Base-by-base conservation (phyloP, 768 basidiomycete genomes). In the Ramaria rubella region DNA sequence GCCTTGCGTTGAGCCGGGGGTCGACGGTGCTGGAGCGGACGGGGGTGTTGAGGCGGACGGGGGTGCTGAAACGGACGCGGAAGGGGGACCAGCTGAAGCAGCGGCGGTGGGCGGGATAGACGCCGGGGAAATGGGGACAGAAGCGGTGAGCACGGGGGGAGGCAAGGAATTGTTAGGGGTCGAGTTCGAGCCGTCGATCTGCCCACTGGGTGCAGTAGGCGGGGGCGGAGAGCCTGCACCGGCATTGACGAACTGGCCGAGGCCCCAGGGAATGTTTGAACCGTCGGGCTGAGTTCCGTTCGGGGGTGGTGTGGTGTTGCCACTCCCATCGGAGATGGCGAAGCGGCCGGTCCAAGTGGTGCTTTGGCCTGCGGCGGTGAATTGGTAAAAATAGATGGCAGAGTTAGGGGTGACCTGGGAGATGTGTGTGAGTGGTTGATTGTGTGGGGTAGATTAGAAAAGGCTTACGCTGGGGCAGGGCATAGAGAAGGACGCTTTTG, bases 381-480 rank as follows among this genome's bases (percentile, higher is more conserved):
- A 90, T 63, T 90, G 86, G 69, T 88, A 88, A 74, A 90, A 91
- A 73, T 90, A 91, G 61, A 90, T 82, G 34, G 81, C 64, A 2
- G 88, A 75, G 68, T 85, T 73, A 19, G 80, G 78, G 19, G 71
- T 71, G 36, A 90, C 86, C 83, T 86, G 62, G 26, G 8, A 49
- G 40, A 52, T 40, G 30, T 30, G 19, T 27, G 42, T 14, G 33
- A 29, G 21, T 23, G 49, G 26, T 52, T 57, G 52, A 49, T 38
- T 24, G n/a, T 24, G 29, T 4, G 9, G 48, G 17, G 52, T 29
- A n/a, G 26, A 45, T 23, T 30, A 30, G 21, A 38, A 40, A 26
- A 5, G 34, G 67, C 76, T 58, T 60, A 87, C 87, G 58, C 75
- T 68, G 14, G 86, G 90, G 72, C 90, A 92, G n/a, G 78, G 60